Conservation (phyloP, 257 asterid species). For the Nicotiana sylvestris region DNA sequence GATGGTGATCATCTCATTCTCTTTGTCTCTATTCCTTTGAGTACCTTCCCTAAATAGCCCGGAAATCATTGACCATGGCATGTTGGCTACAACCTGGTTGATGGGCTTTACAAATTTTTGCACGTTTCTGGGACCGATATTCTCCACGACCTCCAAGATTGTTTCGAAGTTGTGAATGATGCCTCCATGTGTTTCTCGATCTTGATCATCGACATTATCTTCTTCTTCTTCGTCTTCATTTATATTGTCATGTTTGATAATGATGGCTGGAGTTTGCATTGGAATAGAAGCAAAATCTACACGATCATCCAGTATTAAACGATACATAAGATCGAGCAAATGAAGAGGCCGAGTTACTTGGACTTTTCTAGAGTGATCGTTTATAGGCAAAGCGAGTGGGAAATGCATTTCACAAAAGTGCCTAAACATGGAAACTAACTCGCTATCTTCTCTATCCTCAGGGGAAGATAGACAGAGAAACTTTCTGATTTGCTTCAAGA, state of each 20-base stretch:
- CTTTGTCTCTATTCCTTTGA: background rate
- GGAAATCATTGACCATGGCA: conserved; percentile 29
- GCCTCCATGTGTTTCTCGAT: background rate
- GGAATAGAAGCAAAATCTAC: conserved; percentile 1
- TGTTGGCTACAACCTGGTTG: conserved; percentile 3
- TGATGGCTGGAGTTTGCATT: background rate
- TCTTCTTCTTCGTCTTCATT: background rate
- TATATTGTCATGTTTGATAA: background rate
- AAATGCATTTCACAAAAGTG: conserved; percentile 24
- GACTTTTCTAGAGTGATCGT: background rate
- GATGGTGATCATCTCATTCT: conserved; percentile 19
- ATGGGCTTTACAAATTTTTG: conserved; percentile 15
- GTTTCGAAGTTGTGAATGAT: conserved; percentile 14
- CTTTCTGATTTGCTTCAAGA: conserved; percentile 20
- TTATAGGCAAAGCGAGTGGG: conserved; percentile 23
- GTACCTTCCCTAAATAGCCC: conserved; percentile 18
- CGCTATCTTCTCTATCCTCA: background rate
- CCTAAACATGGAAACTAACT: background rate
- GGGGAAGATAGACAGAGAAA: background rate
- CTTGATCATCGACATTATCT: background rate
- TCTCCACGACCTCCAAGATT: conserved; percentile 16
- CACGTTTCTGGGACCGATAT: conserved; percentile 13
- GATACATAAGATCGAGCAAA: conserved; percentile 37
- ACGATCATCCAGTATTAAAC: conserved; percentile 18
- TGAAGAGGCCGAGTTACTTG: conserved; percentile 14